phyloP scores from a whole-genome alignment of 2,329 filamentous ascomycete genomes.

The Elsinoe fawcettii region DNA sequence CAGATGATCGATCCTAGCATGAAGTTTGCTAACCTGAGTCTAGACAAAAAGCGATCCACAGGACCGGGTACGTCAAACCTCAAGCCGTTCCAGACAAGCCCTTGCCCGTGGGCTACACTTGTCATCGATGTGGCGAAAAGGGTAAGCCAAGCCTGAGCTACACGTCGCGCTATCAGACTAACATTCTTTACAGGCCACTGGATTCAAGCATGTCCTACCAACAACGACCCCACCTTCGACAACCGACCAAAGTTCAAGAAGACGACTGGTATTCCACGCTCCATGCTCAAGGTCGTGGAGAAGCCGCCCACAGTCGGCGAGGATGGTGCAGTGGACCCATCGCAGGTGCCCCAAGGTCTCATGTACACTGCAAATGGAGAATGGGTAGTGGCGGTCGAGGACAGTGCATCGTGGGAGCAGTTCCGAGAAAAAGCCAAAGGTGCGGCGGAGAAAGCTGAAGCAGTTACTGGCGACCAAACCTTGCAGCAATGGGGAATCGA shows the following conservation, averaged over 20 bases:
- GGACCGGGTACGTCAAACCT: slow-evolving; percentile 47
- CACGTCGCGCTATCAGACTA: no score
- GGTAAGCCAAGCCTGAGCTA: no score
- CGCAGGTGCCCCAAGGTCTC: slow-evolving; percentile 75
- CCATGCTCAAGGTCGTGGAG: slow-evolving; percentile 90
- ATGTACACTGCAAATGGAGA: slow-evolving; percentile 98
- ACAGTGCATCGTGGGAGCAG: slow-evolving; percentile 93
- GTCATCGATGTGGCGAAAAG: slow-evolving; percentile 92
- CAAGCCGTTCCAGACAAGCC: slow-evolving; percentile 83
- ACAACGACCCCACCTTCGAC: slow-evolving; percentile 93
- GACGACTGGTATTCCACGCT: slow-evolving; percentile 92
- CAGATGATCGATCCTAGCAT: slow-evolving; percentile 17
- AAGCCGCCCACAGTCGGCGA: slow-evolving; percentile 71
- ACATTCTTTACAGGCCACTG: slow-evolving; percentile 68
- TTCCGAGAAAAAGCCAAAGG: slow-evolving; percentile 92
- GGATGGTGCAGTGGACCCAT: slow-evolving; percentile 68
- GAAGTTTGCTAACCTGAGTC: slow-evolving; percentile 18
- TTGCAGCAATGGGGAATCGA: slow-evolving; percentile 80
- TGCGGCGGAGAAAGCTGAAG: slow-evolving; percentile 67
- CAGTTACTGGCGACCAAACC: slow-evolving; percentile 72
- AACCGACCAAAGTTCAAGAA: slow-evolving; percentile 88
- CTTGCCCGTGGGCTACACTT: slow-evolving; percentile 88
- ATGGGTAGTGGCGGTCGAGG: slow-evolving; percentile 91
- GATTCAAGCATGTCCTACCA: slow-evolving; percentile 98
- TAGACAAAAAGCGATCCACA: slow-evolving; percentile 38